phyloP scores from a whole-genome alignment of 2,329 filamentous ascomycete species.

The Fusarium solani-melongenae region DNA sequence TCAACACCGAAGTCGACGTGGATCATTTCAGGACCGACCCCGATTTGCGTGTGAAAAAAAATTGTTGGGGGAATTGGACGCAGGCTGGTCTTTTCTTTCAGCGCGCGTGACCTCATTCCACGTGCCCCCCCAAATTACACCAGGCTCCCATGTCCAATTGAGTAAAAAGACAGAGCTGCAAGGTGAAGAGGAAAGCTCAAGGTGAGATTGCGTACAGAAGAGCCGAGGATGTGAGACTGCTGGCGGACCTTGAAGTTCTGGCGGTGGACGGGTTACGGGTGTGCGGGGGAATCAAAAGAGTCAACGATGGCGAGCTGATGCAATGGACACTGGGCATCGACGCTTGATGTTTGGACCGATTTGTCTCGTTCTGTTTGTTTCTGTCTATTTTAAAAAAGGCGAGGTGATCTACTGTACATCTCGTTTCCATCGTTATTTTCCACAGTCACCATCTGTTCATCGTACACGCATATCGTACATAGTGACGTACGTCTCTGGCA shows the following conservation, averaged over 20 bases:
- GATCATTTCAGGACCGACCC: slow-evolving; percentile 29
- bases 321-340: slow-evolving; percentile 18
- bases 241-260: neutral
- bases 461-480: slow-evolving; percentile 11
- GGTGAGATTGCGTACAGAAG: neutral
- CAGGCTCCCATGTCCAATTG: slow-evolving; percentile 9
- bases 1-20: slow-evolving; percentile 24
- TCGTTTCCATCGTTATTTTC: slow-evolving; percentile 9
- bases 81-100: slow-evolving; percentile 25
- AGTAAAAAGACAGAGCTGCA: neutral
- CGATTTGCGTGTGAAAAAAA: slow-evolving; percentile 17
- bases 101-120: slow-evolving; percentile 36
- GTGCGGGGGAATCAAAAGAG: neutral
- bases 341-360: neutral
- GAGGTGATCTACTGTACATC: slow-evolving; percentile 31
- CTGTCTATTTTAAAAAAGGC: neutral
- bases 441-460: slow-evolving; percentile 7
- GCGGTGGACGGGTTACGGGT: neutral
- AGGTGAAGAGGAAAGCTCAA: neutral
- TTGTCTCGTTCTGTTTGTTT: neutral
- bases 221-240: slow-evolving; percentile 23
- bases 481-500: slow-evolving; percentile 26
- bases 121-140: slow-evolving; percentile 16
- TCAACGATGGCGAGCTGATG: slow-evolving; percentile 21
- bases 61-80: slow-evolving; percentile 34